These are phyloP conservation scores for Rosa hybrid DNA, from an alignment of 331 rosid species.

Conservation along the genomic window DNA sequence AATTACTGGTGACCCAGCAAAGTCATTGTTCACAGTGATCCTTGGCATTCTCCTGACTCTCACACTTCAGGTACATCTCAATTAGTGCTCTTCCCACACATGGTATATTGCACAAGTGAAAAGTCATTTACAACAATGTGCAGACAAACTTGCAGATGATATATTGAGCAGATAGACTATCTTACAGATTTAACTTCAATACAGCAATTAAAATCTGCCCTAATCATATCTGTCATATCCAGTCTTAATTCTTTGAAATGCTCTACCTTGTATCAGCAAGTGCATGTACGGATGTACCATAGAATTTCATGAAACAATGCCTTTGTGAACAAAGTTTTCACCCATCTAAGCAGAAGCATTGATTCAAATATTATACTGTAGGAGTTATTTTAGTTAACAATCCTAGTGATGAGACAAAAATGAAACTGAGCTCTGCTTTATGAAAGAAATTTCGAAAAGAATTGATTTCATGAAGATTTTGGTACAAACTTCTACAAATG, in stretches of 20 bases:
- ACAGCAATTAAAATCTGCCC: not conserved
- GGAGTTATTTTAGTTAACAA: not conserved
- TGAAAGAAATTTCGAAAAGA: not conserved
- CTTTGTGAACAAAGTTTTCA: not conserved
- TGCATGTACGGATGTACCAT: not conserved
- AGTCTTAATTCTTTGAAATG: too few relatives aligned
- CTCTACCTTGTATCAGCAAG: not conserved
- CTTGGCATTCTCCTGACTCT: not conserved
- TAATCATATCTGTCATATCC: not conserved
- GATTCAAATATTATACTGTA: not conserved
- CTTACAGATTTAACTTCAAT: not conserved
- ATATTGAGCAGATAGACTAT: not conserved
- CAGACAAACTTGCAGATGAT: not conserved
- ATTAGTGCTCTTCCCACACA: not conserved
- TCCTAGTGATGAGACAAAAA: not conserved
- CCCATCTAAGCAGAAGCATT: not conserved
- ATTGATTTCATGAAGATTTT: not conserved
- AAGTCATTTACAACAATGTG: not conserved
- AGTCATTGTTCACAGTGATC: not conserved
- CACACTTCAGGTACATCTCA: not conserved
- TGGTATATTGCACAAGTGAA: not conserved
- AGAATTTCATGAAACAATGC: not conserved
- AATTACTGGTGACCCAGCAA: not conserved
- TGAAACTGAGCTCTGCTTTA: not conserved
- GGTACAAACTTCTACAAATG: not conserved